Percentiles rank a stretch among this genome's conserved stretches.
Evolutionary conservation across 192 early-diverging fungal species (phyloP).

Genomic region (Podila minutissima): DNA sequence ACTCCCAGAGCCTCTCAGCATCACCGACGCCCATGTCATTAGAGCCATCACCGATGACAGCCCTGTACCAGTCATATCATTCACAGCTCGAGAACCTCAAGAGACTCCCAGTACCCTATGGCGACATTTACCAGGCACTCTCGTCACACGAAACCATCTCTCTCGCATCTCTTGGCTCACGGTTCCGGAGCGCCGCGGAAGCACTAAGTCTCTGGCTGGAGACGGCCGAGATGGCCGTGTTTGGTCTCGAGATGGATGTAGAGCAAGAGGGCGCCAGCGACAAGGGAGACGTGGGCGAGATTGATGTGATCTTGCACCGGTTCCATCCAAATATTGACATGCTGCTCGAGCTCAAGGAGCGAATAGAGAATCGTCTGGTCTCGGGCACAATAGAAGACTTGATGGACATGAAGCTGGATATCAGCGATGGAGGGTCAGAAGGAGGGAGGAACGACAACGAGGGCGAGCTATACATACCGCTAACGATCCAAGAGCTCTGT

Average conservation of each 20-base stretch:
- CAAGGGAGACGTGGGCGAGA: constrained; percentile 38
- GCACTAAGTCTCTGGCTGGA: constrained; percentile 59
- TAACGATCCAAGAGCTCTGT: constrained; percentile 26
- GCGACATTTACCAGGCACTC: constrained; percentile 50
- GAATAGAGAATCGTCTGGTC: constrained; percentile 6
- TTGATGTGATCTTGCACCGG: constrained; percentile 52
- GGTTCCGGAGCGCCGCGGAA: constrained; percentile 19
- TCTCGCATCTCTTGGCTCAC: constrained; percentile 14
- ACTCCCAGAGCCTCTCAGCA: too few relatives aligned
- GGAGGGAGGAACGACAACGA: background rate
- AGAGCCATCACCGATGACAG: constrained; percentile 6
- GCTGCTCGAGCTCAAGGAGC: constrained; percentile 52
- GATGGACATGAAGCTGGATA: background rate
- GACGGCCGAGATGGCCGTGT: constrained; percentile 58
- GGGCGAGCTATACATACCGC: background rate
- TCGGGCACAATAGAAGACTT: background rate
- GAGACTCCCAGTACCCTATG: constrained; percentile 44
- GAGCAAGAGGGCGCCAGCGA: constrained; percentile 48
- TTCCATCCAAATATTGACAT: constrained; percentile 56
- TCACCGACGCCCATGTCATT: background rate
- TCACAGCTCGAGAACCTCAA: constrained; percentile 47
- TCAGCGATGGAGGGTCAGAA: background rate
- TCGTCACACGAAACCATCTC: constrained; percentile 35
- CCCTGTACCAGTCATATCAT: constrained; percentile 9
- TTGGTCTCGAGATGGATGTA: constrained; percentile 57